phyloP scores from a whole-genome alignment of 768 basidiomycete genomes.

The Rhodotorula kratochvilovae region DNA sequence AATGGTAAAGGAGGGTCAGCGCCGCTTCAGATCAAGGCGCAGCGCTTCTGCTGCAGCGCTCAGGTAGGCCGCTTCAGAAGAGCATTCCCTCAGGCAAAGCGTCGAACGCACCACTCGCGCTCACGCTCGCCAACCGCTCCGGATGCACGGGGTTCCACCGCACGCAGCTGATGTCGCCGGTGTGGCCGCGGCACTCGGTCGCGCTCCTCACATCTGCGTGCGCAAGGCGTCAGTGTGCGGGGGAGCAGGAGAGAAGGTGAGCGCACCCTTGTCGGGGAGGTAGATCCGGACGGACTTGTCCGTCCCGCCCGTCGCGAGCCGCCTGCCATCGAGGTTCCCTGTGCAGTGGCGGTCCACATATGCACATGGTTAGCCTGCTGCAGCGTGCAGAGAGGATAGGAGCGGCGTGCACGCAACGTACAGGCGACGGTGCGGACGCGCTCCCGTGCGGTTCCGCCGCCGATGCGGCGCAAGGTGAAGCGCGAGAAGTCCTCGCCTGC shows the following conservation, averaged over 20 bases:
- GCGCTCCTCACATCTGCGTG: slow-evolving; percentile 15
- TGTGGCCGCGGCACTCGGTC: slow-evolving; percentile 31
- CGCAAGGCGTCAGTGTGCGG: not conserved
- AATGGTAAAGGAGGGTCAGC: no score
- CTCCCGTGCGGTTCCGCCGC: slow-evolving; percentile 1
- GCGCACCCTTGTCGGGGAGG: slow-evolving; percentile 37
- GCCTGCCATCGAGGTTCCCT: slow-evolving; percentile 37
- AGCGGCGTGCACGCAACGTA: not conserved
- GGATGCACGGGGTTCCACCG: slow-evolving; percentile 35
- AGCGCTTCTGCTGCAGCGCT: not conserved
- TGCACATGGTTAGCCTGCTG: no score
- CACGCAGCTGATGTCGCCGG: slow-evolving; percentile 26
- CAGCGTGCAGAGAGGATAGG: not conserved
- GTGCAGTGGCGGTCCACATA: not conserved
- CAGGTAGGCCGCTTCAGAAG: not conserved
- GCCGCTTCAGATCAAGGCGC: no score
- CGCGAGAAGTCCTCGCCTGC: slow-evolving; percentile 15
- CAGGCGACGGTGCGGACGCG: slow-evolving; percentile 23
- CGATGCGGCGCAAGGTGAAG: slow-evolving; percentile 12
- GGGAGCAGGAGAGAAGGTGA: not conserved
- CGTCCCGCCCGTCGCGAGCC: slow-evolving; percentile 27
- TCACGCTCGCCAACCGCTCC: slow-evolving; percentile 31
- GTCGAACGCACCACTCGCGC: slow-evolving; percentile 18
- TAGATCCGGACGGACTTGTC: slow-evolving; percentile 32
- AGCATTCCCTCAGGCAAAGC: not conserved